Evolutionary conservation across 768 basidiomycete genomes (phyloP), one percentile per base, ranked within the genome.

Genomic region (Termitomyces sp.): DNA sequence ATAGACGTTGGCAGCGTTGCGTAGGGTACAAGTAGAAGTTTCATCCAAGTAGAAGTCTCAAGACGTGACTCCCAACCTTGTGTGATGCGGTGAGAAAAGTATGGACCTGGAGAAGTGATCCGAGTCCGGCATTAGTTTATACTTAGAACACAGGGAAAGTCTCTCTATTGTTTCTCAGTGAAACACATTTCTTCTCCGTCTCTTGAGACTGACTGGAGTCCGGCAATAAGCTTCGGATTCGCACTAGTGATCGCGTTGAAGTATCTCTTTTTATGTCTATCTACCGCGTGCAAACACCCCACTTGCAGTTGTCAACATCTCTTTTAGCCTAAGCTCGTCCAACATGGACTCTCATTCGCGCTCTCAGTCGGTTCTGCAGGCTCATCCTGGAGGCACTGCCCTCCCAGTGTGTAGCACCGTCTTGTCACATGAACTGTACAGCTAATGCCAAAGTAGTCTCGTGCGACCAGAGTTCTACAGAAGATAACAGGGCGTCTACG

Each of bases 401-500:
- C 73, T 70, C 73, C 40, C 57, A 20, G 60, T 61, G 59, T 47
- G 59, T 62, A 8, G 25, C 34, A 14, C 10, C 17, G 5, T 55
- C 20, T 31, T 48, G 43, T 29, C 14, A 11, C 31, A 9, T 40
- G 46, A n/a, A 12, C 6, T 31, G 31, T 17, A 12, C 36, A 17
- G 38, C 43, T 64, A 51, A 64, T 40, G 38, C 40, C 43, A 7
- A 65, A 2, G 42, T 29, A 77, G 76, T 61, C 65, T 48, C 68
- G 72, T 29, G 56, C 76, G 59, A 71, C 69, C 72, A 70, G 74
- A 69, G 65, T 83, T 70, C 57, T 73, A 66, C 71, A 82, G 66
- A 74, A 79, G 66, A 68, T 75, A 68, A 72, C 75, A 59, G 71
- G 72, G 38, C 73, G 74, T 52, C 68, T 76, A 49, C 74, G 80